Conservation (phyloP, 257 asterid species). For the Nicotiana undulata region DNA sequence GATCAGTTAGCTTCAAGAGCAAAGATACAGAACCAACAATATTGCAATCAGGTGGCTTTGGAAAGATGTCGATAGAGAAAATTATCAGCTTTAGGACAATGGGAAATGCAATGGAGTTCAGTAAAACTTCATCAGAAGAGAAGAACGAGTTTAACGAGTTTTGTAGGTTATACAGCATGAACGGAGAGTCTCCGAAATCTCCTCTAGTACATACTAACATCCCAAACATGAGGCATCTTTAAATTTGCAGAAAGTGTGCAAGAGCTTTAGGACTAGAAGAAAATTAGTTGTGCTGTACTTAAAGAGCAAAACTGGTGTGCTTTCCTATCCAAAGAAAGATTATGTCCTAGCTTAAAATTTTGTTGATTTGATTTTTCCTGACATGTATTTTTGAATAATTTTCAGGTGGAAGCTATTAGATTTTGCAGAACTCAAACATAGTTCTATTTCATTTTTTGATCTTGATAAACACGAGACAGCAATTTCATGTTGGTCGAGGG, state of each 20-base stretch:
- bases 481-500: slow-evolving; percentile 86
- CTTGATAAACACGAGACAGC: slow-evolving; percentile 87
- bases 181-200: slow-evolving; percentile 14
- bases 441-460: slow-evolving; percentile 87
- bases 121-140: slow-evolving; percentile 18
- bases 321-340: not conserved
- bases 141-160: slow-evolving; percentile 1
- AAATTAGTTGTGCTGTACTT: slow-evolving; percentile 88
- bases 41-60: slow-evolving; percentile 30
- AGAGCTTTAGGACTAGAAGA: slow-evolving; percentile 82
- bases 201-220: slow-evolving; percentile 30
- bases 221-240: slow-evolving; percentile 80
- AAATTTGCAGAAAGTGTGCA: slow-evolving; percentile 83
- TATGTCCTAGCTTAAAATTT: not conserved
- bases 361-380: not conserved
- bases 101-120: slow-evolving; percentile 10
- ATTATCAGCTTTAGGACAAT: slow-evolving; percentile 21
- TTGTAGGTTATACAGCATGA: slow-evolving; percentile 16
- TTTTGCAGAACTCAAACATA: slow-evolving; percentile 83
- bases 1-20: slow-evolving; percentile 31
- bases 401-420: slow-evolving; percentile 77
- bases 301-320: slow-evolving; percentile 80
- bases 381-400: not conserved
- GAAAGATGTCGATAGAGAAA: slow-evolving; percentile 26
- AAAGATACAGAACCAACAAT: slow-evolving; percentile 23